Conservation (phyloP, 75 land plant species). For the Pseudotsuga menziesii region DNA sequence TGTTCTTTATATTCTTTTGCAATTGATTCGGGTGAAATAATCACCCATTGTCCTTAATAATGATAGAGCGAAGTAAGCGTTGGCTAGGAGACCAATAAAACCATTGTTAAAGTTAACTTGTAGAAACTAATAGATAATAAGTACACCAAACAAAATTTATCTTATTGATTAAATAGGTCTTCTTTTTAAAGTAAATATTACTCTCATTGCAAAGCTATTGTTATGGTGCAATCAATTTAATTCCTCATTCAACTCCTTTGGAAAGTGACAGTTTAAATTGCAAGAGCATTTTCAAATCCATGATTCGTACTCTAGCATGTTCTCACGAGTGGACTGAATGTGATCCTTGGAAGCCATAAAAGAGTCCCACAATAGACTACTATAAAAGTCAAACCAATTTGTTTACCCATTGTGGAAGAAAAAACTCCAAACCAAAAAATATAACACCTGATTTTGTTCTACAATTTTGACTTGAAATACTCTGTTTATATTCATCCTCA, state of each 20-base stretch:
- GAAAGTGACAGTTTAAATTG: neutral
- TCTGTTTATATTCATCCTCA: conserved; percentile 21
- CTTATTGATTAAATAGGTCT: neutral
- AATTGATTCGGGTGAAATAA: conserved; percentile 45
- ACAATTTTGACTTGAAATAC: conserved; percentile 13
- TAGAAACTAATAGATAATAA: neutral
- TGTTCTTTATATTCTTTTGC: conserved; percentile 44
- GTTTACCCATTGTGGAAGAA: neutral
- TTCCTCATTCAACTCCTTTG: neutral
- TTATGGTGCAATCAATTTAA: neutral
- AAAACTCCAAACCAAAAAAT: neutral
- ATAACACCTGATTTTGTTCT: neutral
- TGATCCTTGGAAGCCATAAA: conserved; percentile 68
- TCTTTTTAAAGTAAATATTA: neutral
- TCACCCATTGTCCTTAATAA: conserved; percentile 76
- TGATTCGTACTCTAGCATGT: conserved; percentile 30
- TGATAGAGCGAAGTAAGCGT: conserved; percentile 78
- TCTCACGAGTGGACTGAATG: conserved; percentile 31
- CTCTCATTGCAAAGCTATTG: neutral
- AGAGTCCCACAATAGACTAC: conserved; percentile 29
- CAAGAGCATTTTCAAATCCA: neutral
- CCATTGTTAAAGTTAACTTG: conserved; percentile 35
- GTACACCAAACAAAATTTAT: neutral
- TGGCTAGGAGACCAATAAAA: conserved; percentile 64
- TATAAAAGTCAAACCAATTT: neutral